These are phyloP conservation scores for Schizochytrium sp. DNA, from an alignment of 108 stramenopile species.

Conservation along the genomic window DNA sequence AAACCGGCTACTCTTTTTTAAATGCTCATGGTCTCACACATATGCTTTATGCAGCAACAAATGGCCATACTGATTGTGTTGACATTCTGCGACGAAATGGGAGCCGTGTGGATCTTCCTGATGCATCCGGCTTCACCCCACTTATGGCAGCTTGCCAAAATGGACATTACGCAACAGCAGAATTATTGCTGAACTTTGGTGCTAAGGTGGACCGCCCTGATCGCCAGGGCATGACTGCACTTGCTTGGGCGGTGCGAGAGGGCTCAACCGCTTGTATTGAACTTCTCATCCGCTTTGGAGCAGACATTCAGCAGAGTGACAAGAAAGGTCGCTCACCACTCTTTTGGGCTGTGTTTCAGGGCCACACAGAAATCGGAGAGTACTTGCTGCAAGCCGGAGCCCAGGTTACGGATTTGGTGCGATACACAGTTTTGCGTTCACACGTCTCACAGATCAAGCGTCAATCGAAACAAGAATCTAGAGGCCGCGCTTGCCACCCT, in stretches of 20 bases:
- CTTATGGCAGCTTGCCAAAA: slow-evolving; percentile 55
- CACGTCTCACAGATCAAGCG: background rate
- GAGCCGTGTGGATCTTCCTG: slow-evolving; percentile 18
- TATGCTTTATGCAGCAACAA: slow-evolving; percentile 57
- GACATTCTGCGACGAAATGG: background rate
- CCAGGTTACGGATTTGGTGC: background rate
- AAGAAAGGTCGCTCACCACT: slow-evolving; percentile 31
- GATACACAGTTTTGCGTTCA: background rate
- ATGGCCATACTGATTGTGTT: slow-evolving; percentile 16
- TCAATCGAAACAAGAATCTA: slow-evolving; percentile 12
- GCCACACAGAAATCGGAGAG: background rate
- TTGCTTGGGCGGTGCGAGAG: slow-evolving; percentile 9
- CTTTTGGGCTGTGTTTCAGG: slow-evolving; percentile 18
- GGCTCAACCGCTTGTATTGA: background rate
- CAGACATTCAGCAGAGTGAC: background rate
- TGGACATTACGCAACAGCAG: background rate
- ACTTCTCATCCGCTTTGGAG: background rate
- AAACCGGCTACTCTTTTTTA: slow-evolving; percentile 27
- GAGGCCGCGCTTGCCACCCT: background rate
- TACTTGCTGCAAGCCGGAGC: slow-evolving; percentile 5
- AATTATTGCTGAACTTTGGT: background rate
- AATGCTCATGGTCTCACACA: slow-evolving; percentile 45
- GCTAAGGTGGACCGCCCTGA: slow-evolving; percentile 2
- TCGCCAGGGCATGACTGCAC: background rate
- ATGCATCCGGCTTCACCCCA: background rate